phyloP scores from a whole-genome alignment of 768 basidiomycete genomes.

The Suillus variegatus region DNA sequence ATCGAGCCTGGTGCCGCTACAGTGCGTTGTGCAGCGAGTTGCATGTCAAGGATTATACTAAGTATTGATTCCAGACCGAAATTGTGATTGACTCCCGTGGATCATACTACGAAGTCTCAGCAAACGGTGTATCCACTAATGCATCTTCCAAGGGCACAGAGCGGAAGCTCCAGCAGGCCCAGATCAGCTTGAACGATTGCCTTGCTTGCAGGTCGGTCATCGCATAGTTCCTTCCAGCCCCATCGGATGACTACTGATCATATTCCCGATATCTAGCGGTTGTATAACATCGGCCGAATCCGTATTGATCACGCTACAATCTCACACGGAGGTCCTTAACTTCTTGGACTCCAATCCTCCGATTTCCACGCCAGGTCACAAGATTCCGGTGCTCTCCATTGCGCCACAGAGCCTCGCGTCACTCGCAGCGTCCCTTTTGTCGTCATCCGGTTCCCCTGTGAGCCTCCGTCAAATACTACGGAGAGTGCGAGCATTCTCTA shows the following conservation, averaged over 20 bases:
- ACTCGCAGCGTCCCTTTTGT: constrained; percentile 62
- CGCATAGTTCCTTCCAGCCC: not conserved
- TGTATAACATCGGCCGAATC: constrained; percentile 99
- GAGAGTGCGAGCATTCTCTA: constrained; percentile 72
- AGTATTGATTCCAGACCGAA: constrained; percentile 63
- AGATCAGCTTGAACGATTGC: constrained; percentile 97
- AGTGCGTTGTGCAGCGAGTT: constrained; percentile 27
- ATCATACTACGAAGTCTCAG: constrained; percentile 82
- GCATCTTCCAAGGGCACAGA: constrained; percentile 24
- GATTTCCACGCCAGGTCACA: constrained; percentile 40
- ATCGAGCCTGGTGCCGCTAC: constrained; percentile 44
- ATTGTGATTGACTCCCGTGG: constrained; percentile 87
- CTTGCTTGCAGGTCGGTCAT: constrained; percentile 88
- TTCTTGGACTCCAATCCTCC: constrained; percentile 65
- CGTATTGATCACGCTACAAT: constrained; percentile 93
- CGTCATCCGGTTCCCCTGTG: constrained; percentile 42
- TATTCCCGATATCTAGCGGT: constrained; percentile 54
- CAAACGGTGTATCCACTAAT: constrained; percentile 25
- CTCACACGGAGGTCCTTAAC: constrained; percentile 87
- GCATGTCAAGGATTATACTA: constrained; percentile 1
- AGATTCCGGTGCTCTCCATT: constrained; percentile 78
- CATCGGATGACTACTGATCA: not conserved
- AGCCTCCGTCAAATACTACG: constrained; percentile 64
- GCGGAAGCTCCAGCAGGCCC: constrained; percentile 85
- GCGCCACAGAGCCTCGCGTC: constrained; percentile 88